These are phyloP conservation scores for Globisporangium polare DNA, from an alignment of 352 stramenopile species.

Conservation along the genomic window DNA sequence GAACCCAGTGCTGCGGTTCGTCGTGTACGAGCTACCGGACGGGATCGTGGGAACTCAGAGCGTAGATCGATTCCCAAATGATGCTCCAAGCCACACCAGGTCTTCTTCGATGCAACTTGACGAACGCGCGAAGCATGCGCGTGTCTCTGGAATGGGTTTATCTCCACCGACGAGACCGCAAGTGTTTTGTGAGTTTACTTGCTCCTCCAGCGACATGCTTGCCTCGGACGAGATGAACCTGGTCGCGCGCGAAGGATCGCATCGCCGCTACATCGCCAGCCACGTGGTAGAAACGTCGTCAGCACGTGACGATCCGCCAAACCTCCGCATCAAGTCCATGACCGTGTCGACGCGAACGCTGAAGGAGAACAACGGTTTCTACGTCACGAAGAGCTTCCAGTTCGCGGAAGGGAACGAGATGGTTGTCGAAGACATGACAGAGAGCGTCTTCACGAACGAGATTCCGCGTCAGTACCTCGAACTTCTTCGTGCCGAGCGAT, in stretches of 20 bases:
- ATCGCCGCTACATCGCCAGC: conserved; percentile 32
- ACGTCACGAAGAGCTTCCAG: conserved; percentile 80
- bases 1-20: conserved; percentile 70
- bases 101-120: conserved; percentile 51
- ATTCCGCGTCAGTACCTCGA: conserved; percentile 77
- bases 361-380: conserved; percentile 75
- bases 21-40: conserved; percentile 80
- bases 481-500: conserved; percentile 47
- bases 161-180: conserved; percentile 49
- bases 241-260: conserved; percentile 48
- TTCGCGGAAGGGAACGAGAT: conserved; percentile 68
- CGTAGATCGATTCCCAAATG: conserved; percentile 5
- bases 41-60: conserved; percentile 19
- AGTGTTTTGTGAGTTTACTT: conserved; percentile 83
- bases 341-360: conserved; percentile 67
- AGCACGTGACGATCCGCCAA: conserved; percentile 20
- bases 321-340: conserved; percentile 66
- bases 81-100: conserved; percentile 15
- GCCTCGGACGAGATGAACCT: conserved; percentile 53
- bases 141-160: conserved; percentile 59
- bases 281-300: conserved; percentile 22
- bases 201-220: conserved; percentile 51
- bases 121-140: conserved; percentile 44
- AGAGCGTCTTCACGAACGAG: conserved; percentile 80
- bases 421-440: conserved; percentile 79